These are phyloP conservation scores for Alternaria arborescens DNA, from an alignment of 2,329 filamentous ascomycete species.

Conservation along the genomic window DNA sequence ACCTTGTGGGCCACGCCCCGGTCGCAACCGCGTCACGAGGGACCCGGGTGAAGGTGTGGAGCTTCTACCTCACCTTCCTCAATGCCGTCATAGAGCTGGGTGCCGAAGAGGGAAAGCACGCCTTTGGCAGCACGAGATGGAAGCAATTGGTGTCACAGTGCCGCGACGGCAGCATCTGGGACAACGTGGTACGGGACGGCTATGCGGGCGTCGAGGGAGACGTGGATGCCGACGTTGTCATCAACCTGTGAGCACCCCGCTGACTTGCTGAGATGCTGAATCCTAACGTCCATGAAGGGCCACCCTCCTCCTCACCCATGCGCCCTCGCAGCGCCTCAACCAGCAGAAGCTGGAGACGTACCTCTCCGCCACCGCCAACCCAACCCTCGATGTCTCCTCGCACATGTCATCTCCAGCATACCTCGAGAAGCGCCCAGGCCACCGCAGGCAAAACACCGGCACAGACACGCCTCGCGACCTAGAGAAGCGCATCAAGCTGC, in stretches of 20 bases:
- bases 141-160: slow-evolving; percentile 82
- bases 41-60: slow-evolving; percentile 95
- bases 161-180: slow-evolving; percentile 91
- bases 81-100: slow-evolving; percentile 91
- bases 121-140: slow-evolving; percentile 88
- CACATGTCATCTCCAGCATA: slow-evolving; percentile 63
- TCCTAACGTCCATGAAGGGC: slow-evolving; percentile 64
- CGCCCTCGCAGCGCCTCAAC: slow-evolving; percentile 81
- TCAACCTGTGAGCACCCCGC: slow-evolving; percentile 72
- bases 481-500: slow-evolving; percentile 84
- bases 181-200: slow-evolving; percentile 85
- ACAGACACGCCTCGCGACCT: slow-evolving; percentile 86
- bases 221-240: slow-evolving; percentile 93
- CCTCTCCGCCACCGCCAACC: slow-evolving; percentile 77
- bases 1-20: slow-evolving; percentile 64
- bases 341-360: slow-evolving; percentile 90
- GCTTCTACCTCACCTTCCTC: slow-evolving; percentile 90
- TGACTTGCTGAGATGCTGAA: not conserved
- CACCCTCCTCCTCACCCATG: slow-evolving; percentile 89
- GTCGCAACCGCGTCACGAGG: slow-evolving; percentile 81
- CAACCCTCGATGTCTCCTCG: slow-evolving; percentile 75
- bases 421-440: slow-evolving; percentile 42
- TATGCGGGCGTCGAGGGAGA: slow-evolving; percentile 89
- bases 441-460: slow-evolving; percentile 60
- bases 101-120: slow-evolving; percentile 85